These are phyloP conservation scores for Penicillium sp. DNA, from an alignment of 2,329 filamentous ascomycete genomes.

Conservation along the genomic window DNA sequence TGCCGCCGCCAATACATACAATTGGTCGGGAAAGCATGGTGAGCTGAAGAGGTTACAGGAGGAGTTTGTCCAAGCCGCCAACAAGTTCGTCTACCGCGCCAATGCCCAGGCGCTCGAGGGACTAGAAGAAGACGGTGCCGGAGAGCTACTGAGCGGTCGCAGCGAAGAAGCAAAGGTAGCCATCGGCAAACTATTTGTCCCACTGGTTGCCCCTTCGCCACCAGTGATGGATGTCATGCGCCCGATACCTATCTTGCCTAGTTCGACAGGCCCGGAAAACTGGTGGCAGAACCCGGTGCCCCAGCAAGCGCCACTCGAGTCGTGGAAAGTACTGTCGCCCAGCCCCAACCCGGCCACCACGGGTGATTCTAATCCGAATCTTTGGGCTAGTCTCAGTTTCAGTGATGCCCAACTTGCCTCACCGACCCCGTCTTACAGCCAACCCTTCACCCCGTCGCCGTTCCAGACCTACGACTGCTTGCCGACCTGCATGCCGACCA, in stretches of 20 bases:
- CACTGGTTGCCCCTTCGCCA: slow-evolving; percentile 81
- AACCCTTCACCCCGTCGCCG: slow-evolving; percentile 69
- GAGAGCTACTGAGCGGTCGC: slow-evolving; percentile 86
- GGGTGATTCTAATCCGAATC: slow-evolving; percentile 66
- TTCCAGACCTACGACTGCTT: slow-evolving; percentile 72
- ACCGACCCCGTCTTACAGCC: slow-evolving; percentile 75
- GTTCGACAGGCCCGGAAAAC: slow-evolving; percentile 67
- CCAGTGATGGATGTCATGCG: slow-evolving; percentile 86
- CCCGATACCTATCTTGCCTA: slow-evolving; percentile 79
- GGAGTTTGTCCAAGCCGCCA: slow-evolving; percentile 92
- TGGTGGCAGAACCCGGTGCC: slow-evolving; percentile 79
- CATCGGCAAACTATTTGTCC: slow-evolving; percentile 78
- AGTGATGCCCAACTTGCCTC: slow-evolving; percentile 71
- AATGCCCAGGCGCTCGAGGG: slow-evolving; percentile 87
- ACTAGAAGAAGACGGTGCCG: slow-evolving; percentile 91
- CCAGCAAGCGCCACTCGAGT: slow-evolving; percentile 69
- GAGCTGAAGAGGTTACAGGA: slow-evolving; percentile 97
- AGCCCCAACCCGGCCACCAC: slow-evolving; percentile 73
- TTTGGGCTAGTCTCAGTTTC: slow-evolving; percentile 78
- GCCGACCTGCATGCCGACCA: slow-evolving; percentile 69
- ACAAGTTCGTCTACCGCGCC: slow-evolving; percentile 94
- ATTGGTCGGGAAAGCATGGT: slow-evolving; percentile 94
- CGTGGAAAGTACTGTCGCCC: slow-evolving; percentile 88
- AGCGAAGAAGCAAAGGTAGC: slow-evolving; percentile 89
- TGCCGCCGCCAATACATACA: slow-evolving; percentile 81